A percentile compares a stretch with the other conserved stretches of the same genome.
phyloP scores from a whole-genome alignment of 805 yeast genomes.

The Lipomyces lipofer region DNA sequence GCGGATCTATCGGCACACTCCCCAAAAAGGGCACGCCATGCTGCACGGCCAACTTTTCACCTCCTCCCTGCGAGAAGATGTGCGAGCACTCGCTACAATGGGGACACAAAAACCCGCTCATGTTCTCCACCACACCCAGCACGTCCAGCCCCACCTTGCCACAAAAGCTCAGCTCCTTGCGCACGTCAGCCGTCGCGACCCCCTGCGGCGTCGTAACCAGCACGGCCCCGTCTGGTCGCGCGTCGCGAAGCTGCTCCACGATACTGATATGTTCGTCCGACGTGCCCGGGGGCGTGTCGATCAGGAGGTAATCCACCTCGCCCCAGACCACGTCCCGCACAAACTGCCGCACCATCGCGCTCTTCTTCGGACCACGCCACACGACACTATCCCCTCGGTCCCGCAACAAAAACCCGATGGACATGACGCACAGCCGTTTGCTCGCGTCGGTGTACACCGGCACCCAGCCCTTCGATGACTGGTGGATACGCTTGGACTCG shows the following conservation, averaged over 20 bases:
- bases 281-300: slow-evolving; percentile 99
- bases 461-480: slow-evolving; percentile 83
- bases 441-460: slow-evolving; percentile 64
- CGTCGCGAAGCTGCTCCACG: slow-evolving; percentile 76
- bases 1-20: slow-evolving; percentile 89
- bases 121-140: slow-evolving; percentile 88
- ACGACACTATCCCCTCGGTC: slow-evolving; percentile 89
- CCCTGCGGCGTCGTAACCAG: slow-evolving; percentile 96
- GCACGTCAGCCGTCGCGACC: slow-evolving; percentile 90
- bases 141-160: slow-evolving; percentile 75
- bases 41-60: slow-evolving; percentile 64
- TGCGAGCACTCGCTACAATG: slow-evolving; percentile 84
- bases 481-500: slow-evolving; percentile 76
- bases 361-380: slow-evolving; percentile 98
- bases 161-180: slow-evolving; percentile 91
- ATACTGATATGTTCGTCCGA: slow-evolving; percentile 97
- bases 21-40: slow-evolving; percentile 73
- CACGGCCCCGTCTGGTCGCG: slow-evolving; percentile 85
- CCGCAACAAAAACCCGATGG: slow-evolving; percentile 81
- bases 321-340: slow-evolving; percentile 92
- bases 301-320: slow-evolving; percentile 67
- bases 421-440: slow-evolving; percentile 64
- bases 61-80: slow-evolving; percentile 93
- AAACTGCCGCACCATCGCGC: slow-evolving; percentile 96
- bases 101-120: slow-evolving; percentile 97